phyloP scores from a whole-genome alignment of 2,329 filamentous ascomycete genomes.

The Cadophora malorum region DNA sequence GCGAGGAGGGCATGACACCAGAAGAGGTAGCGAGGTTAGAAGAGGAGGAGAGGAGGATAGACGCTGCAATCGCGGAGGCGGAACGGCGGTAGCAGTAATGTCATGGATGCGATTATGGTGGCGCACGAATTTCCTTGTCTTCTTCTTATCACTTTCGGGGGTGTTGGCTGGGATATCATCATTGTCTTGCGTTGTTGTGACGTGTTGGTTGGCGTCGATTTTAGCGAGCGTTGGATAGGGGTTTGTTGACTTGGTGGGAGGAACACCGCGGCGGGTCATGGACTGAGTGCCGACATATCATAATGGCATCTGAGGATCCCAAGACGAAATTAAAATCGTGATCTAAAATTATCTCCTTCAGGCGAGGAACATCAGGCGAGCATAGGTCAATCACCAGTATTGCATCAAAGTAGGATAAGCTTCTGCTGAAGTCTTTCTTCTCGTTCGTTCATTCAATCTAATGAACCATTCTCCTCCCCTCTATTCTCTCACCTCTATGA shows the following conservation, averaged over 20 bases:
- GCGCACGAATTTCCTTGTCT: background rate
- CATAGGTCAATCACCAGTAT: too few relatives aligned
- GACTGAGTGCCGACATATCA: conserved; percentile 21
- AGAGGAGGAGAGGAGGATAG: conserved; percentile 44
- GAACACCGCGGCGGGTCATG: background rate
- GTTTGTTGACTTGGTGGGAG: background rate
- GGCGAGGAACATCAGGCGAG: too few relatives aligned
- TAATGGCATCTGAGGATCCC: conserved; percentile 16
- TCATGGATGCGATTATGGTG: background rate
- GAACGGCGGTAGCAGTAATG: conserved; percentile 27
- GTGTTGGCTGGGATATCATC: background rate
- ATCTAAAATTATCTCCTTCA: too few relatives aligned
- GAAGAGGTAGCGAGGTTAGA: conserved; percentile 41
- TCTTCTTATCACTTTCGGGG: background rate
- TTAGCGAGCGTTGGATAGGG: conserved; percentile 22
- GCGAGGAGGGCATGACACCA: conserved; percentile 37
- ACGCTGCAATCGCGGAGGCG: conserved; percentile 42
- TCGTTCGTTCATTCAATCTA: conserved; percentile 17
- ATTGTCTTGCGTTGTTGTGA: background rate
- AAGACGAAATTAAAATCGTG: too few relatives aligned
- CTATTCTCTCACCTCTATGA: background rate
- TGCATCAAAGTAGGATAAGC: background rate
- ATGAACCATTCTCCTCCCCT: background rate
- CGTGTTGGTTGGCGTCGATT: conserved; percentile 5
- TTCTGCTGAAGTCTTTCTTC: background rate